Percentiles rank a stretch among this genome's conserved stretches.
Evolutionary conservation across 2,329 filamentous ascomycete species (phyloP).

Genomic region (Corinectria fuckeliana): DNA sequence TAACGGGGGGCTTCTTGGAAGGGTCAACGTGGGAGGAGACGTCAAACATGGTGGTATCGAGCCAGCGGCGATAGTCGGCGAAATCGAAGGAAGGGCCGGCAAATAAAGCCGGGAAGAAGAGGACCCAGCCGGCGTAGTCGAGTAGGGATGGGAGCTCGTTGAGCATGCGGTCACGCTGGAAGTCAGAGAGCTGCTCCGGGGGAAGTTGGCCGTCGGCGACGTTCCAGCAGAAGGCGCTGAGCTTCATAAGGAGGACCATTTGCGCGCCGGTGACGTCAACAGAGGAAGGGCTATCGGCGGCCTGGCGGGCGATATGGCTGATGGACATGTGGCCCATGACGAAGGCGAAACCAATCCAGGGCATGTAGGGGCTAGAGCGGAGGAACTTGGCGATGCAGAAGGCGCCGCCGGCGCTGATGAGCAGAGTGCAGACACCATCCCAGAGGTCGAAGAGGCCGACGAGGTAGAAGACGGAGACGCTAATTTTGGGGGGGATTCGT

Average conservation of each 20-base stretch:
- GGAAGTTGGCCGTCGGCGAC: conserved; percentile 89
- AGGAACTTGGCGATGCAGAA: conserved; percentile 86
- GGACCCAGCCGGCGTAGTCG: conserved; percentile 87
- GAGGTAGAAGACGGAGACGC: conserved; percentile 86
- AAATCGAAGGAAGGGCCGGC: conserved; percentile 94
- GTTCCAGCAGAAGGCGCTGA: conserved; percentile 97
- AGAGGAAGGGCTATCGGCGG: conserved; percentile 66
- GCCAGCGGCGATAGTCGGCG: conserved; percentile 88
- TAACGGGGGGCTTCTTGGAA: conserved; percentile 81
- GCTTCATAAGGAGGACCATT: conserved; percentile 98
- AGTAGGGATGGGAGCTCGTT: conserved; percentile 75
- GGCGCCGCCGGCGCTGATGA: conserved; percentile 78
- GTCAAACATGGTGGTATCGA: conserved; percentile 94
- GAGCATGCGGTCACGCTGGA: conserved; percentile 84
- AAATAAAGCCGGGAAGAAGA: conserved; percentile 94
- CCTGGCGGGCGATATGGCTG: conserved; percentile 85
- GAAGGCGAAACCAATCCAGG: conserved; percentile 94
- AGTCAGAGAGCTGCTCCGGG: conserved; percentile 79
- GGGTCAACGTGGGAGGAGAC: conserved; percentile 82
- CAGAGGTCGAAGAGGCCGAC: conserved; percentile 94
- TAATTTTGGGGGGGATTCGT: conserved; percentile 44
- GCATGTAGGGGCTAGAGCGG: conserved; percentile 86
- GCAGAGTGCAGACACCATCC: conserved; percentile 79
- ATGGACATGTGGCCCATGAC: conserved; percentile 95
- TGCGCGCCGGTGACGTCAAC: conserved; percentile 95